Evolutionary conservation across 805 yeast species (phyloP).

Genomic region (Blastobotrys peoriensis): DNA sequence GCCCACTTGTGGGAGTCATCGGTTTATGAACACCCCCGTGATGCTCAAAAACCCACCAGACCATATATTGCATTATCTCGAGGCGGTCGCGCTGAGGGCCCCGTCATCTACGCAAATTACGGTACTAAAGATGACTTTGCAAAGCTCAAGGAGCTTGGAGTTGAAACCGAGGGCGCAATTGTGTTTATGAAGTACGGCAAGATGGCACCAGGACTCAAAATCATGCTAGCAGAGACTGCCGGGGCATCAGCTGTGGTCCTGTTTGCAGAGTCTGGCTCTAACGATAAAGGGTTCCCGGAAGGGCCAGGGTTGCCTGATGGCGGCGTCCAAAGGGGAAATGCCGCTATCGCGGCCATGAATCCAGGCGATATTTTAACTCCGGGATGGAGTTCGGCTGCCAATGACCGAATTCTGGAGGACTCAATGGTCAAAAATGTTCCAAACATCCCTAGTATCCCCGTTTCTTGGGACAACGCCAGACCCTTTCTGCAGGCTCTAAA

Average conservation of each 20-base stretch:
- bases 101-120: slow-evolving; percentile 56
- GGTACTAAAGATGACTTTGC: slow-evolving; percentile 57
- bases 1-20: slow-evolving; percentile 37
- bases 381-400: slow-evolving; percentile 54
- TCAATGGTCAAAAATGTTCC: slow-evolving; percentile 54
- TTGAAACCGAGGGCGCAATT: slow-evolving; percentile 45
- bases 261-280: slow-evolving; percentile 37
- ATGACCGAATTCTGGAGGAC: slow-evolving; percentile 37
- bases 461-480: slow-evolving; percentile 66
- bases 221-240: slow-evolving; percentile 46
- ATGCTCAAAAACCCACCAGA: slow-evolving; percentile 22
- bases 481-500: slow-evolving; percentile 35
- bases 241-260: slow-evolving; percentile 67
- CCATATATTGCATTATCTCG: slow-evolving; percentile 63
- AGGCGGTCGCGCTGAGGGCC: slow-evolving; percentile 50
- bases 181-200: slow-evolving; percentile 52
- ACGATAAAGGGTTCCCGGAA: slow-evolving; percentile 26
- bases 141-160: slow-evolving; percentile 31
- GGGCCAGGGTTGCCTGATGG: slow-evolving; percentile 35
- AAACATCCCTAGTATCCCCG: slow-evolving; percentile 68
- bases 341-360: slow-evolving; percentile 33
- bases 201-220: slow-evolving; percentile 45
- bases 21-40: slow-evolving; percentile 24
- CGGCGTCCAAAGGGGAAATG: slow-evolving; percentile 42
- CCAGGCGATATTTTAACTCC: slow-evolving; percentile 81